Base-by-base conservation (phyloP, 2,329 filamentous ascomycete genomes). In the Orbilia javanica region DNA sequence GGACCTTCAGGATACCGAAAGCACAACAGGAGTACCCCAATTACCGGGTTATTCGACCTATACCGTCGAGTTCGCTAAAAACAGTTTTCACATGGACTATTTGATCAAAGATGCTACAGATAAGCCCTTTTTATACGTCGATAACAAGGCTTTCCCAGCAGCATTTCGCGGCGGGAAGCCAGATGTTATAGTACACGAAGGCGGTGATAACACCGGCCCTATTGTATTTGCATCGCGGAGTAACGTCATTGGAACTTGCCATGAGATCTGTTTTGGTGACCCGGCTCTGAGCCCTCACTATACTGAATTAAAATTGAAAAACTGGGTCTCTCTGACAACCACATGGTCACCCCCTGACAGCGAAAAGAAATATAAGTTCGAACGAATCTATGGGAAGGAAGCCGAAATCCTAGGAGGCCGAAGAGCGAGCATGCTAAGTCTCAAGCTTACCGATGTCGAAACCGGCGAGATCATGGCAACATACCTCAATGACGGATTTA, bases 401-500 rank as follows among this genome's bases (percentile, higher is more conserved):
- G 46, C 64, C 22, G 53, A 76, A 29, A 10, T 55, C 2, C 20
- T 76, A 5, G 72, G 72, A 4, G 46, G 72, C 7, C 57, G 72
- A n/a, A 76, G 57, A 27, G 22, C 72, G 1, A 76, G 72, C 52
- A 7, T 76, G 10, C 39, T 76, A 4, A 76, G 29, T 15, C 34
- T 76, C 7, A 76, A 76, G 22, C 65, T 76, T 22, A 76, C 72
- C 13, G 72, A 76, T 20, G 48, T 48, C 11, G 72, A 68, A 27
- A 76, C 64, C 1, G 64, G 72, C 20, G 72, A 76, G 48, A 65
- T 76, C 13, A 55, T 76, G 52, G 72, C 72, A 3, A 76, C 64
- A 5, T 76, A 76, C 29, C 18, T 76, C 1, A 76, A 76, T 27
- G 64, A 76, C 34, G 72, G 72, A 11, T 48, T 46, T 15, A 64